Conservation (phyloP, 192 early-diverging fungal genomes). For the Gryganskiella cystojenkinii region DNA sequence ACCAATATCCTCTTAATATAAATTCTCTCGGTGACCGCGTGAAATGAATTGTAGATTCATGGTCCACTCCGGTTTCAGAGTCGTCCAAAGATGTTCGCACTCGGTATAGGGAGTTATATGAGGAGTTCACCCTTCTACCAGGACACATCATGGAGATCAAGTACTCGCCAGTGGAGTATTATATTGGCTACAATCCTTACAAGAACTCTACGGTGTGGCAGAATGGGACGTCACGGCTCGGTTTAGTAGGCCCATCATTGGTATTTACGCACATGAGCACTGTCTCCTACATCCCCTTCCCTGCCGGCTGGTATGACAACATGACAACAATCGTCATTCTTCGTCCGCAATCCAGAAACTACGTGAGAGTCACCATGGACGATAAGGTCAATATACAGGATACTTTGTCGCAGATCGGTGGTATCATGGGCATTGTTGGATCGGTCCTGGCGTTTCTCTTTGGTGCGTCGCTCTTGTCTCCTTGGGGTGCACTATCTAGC, state of each 20-base stretch:
- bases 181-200: neutral
- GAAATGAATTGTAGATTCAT: too few relatives aligned
- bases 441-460: slow-evolving; percentile 33
- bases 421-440: slow-evolving; percentile 19
- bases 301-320: neutral
- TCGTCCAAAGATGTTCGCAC: too few relatives aligned
- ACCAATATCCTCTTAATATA: too few relatives aligned
- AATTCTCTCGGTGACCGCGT: too few relatives aligned
- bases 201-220: neutral
- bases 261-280: slow-evolving; percentile 12
- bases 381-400: slow-evolving; percentile 26
- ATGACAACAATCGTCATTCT: slow-evolving; percentile 24
- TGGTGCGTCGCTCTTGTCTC: slow-evolving; percentile 24
- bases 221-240: neutral
- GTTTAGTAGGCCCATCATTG: neutral
- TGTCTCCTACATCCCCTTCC: slow-evolving; percentile 4
- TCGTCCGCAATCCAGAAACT: neutral
- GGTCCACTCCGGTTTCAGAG: too few relatives aligned
- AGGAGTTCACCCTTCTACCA: too few relatives aligned
- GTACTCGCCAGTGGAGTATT: slow-evolving; percentile 10
- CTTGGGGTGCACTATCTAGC: slow-evolving; percentile 22
- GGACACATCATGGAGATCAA: slow-evolving; percentile 31
- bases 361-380: neutral
- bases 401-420: slow-evolving; percentile 36
- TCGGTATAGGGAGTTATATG: too few relatives aligned